Evolutionary conservation across 192 early-diverging fungal species (phyloP), one percentile per base, ranked within the genome.

Genomic region (Coemansia sp.): DNA sequence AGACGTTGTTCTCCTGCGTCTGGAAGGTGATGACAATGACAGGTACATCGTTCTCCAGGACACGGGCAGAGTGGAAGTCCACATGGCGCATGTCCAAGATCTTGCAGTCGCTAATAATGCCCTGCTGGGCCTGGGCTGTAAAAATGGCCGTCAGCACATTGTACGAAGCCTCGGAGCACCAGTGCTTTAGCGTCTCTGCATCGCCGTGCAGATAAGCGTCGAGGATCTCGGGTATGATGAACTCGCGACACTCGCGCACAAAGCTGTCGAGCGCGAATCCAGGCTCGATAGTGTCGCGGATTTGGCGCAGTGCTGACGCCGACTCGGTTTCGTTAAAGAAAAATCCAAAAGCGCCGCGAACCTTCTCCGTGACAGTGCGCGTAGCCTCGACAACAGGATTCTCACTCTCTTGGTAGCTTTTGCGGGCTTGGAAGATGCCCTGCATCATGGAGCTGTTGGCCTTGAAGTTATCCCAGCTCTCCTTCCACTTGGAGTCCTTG

Each of bases 271-370:
- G 85, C 68, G 85, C 87, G 75, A 99, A 98, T 14, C 72, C 68
- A 8, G 94, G 96, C 60, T 99, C 94, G 23, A 96, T 91, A 43
- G 84, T 78, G 60, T 92, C 87, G 51, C 73, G 75, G 71, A 99
- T 88, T 41, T 89, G 90, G 18, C 87, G 83, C 65, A 98, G 87
- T n/a, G 94, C 93, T 66, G 92, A 83, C 11, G 94, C 93, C 67
- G 92, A 90, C 87, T 99, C 96, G 23, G 93, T 93, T 77, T 99
- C 98, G 52, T 95, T 92, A 67, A 95, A 91, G 63, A 92, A 84
- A 8, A 93, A 91, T 16, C 85, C 90, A 83, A 91, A 91, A 7
- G 89, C 81, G 51, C 92, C 89, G 26, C 91, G 82, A 65, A 94
- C 81, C 65, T 88, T 82, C 68, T 95, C 93, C 5, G 91, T 92